Evolutionary conservation across 257 asterid species (phyloP).

Genomic region (Lantana camara): DNA sequence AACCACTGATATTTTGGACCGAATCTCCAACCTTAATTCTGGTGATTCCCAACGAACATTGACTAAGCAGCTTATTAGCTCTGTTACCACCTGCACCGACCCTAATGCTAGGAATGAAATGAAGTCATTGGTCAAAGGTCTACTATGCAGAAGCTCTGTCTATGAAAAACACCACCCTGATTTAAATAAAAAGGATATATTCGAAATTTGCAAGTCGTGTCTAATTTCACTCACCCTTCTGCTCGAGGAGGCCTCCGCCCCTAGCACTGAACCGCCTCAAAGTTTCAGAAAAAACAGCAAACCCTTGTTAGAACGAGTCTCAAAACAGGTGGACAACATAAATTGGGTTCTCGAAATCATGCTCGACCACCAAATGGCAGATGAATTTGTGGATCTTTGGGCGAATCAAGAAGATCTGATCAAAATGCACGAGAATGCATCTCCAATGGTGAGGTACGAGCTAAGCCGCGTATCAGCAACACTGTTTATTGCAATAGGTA

Average conservation of each 20-base stretch:
- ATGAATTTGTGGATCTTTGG: slow-evolving; percentile 77
- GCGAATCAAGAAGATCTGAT: slow-evolving; percentile 60
- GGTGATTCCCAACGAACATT: slow-evolving; percentile 51
- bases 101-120: slow-evolving; percentile 75
- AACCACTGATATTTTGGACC: slow-evolving; percentile 58
- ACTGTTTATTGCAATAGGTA: slow-evolving; percentile 76
- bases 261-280: slow-evolving; percentile 18
- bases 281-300: slow-evolving; percentile 41
- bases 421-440: slow-evolving; percentile 49
- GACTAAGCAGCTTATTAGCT: slow-evolving; percentile 71
- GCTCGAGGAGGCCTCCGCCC: slow-evolving; percentile 66
- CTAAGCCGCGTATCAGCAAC: slow-evolving; percentile 87
- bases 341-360: slow-evolving; percentile 86
- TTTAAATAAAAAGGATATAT: slow-evolving; percentile 62
- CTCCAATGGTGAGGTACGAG: slow-evolving; percentile 86
- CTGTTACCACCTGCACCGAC: slow-evolving; percentile 59
- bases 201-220: slow-evolving; percentile 57
- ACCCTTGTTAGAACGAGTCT: slow-evolving; percentile 67
- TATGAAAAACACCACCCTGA: slow-evolving; percentile 58
- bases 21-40: slow-evolving; percentile 50
- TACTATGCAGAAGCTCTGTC: slow-evolving; percentile 66
- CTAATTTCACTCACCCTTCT: slow-evolving; percentile 56
- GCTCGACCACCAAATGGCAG: slow-evolving; percentile 79
- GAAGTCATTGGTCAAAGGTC: slow-evolving; percentile 78
- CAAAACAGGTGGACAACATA: slow-evolving; percentile 80